Evolutionary conservation across 2,329 filamentous ascomycete species (phyloP).

Genomic region (Harringtonia lauricola): DNA sequence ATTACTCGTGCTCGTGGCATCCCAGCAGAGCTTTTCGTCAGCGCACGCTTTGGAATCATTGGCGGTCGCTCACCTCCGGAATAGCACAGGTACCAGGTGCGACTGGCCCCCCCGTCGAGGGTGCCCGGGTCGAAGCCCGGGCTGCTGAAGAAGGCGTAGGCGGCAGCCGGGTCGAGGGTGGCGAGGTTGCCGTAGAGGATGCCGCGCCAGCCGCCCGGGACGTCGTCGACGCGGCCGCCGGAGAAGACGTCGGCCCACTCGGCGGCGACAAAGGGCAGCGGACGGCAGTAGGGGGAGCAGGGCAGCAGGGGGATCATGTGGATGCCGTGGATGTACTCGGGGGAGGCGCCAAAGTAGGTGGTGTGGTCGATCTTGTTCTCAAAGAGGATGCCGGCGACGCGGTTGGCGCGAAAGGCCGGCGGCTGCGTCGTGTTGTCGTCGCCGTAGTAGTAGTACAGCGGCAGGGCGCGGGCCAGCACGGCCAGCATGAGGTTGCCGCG

Average conservation of each 20-base stretch:
- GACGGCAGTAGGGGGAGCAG: conserved; percentile 55
- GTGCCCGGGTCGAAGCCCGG: conserved; percentile 53
- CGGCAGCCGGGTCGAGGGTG: conserved; percentile 56
- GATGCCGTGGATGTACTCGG: conserved; percentile 66
- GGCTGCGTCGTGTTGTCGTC: conserved; percentile 59
- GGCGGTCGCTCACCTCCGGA: conserved; percentile 49
- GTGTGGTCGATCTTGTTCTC: conserved; percentile 94
- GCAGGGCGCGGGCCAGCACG: conserved; percentile 61
- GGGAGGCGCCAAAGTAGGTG: conserved; percentile 71
- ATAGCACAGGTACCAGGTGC: conserved; percentile 78
- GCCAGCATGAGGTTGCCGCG: conserved; percentile 75
- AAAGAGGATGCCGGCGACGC: conserved; percentile 61
- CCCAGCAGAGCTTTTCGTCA: too few species aligned
- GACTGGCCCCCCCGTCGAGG: conserved; percentile 72
- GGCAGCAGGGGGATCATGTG: conserved; percentile 75
- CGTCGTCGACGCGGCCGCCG: conserved; percentile 50
- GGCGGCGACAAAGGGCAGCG: conserved; percentile 58
- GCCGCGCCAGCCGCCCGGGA: conserved; percentile 73
- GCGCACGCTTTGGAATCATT: too few species aligned
- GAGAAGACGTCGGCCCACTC: conserved; percentile 78
- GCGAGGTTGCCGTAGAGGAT: conserved; percentile 76
- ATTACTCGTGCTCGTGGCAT: too few species aligned
- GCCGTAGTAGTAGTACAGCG: conserved; percentile 63
- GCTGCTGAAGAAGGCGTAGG: conserved; percentile 66
- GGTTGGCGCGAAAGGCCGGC: conserved; percentile 68